A percentile compares a stretch with the other conserved stretches of the same genome.
Evolutionary conservation across 2,329 filamentous ascomycete genomes (phyloP).

Genomic region (Epicoccum sorghinum): DNA sequence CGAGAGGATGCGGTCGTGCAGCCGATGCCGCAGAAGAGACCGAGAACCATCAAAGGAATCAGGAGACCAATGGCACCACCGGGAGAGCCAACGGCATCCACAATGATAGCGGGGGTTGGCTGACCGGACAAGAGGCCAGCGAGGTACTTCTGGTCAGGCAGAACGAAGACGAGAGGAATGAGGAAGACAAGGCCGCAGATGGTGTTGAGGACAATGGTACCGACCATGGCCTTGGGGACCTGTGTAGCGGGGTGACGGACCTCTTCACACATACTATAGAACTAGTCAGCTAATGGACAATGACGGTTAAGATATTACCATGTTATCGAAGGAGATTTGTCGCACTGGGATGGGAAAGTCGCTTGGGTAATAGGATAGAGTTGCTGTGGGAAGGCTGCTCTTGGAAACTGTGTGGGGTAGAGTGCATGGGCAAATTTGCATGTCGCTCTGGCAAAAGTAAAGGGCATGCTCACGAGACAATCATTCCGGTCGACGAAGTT

Average conservation of each 20-base stretch:
- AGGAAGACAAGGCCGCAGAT: constrained; percentile 71
- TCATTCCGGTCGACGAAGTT: constrained; percentile 79
- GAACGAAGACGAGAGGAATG: constrained; percentile 71
- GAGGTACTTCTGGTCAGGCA: constrained; percentile 66
- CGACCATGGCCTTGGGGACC: constrained; percentile 75
- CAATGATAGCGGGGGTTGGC: constrained; percentile 69
- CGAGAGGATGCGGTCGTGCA: constrained; percentile 73
- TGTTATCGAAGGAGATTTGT: constrained; percentile 20
- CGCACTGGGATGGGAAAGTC: constrained; percentile 25
- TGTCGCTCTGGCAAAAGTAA: constrained; percentile 41
- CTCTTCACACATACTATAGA: constrained; percentile 73
- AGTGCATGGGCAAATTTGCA: constrained; percentile 17
- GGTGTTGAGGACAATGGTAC: constrained; percentile 69
- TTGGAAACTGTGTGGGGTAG: constrained; percentile 29
- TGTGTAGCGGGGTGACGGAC: constrained; percentile 69
- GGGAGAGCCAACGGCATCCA: constrained; percentile 64
- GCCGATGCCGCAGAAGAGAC: constrained; percentile 69
- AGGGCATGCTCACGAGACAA: constrained; percentile 67
- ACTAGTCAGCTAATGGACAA: constrained; percentile 34
- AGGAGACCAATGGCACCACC: constrained; percentile 68
- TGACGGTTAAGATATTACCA: constrained; percentile 18
- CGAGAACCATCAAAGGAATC: constrained; percentile 69
- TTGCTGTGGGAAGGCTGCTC: constrained; percentile 26
- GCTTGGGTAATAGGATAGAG: constrained; percentile 19
- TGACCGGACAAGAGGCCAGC: constrained; percentile 62